phyloP scores from a whole-genome alignment of 352 stramenopile genomes.

The Globisporangium yorkense region DNA sequence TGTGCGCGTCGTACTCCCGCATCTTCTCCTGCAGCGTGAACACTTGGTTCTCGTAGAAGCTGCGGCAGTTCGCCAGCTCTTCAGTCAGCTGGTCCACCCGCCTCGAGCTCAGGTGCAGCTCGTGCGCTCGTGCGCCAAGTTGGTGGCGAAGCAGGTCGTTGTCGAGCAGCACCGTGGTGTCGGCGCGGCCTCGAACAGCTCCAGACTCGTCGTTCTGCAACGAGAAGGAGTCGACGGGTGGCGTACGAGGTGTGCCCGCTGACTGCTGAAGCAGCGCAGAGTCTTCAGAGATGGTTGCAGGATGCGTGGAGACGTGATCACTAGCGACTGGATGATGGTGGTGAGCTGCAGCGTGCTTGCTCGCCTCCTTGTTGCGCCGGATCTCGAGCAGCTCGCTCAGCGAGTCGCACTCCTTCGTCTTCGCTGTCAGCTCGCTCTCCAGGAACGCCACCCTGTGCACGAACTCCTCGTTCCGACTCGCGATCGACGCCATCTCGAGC shows the following conservation, averaged over 20 bases:
- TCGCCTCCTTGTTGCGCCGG: constrained; percentile 7
- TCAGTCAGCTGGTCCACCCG: constrained; percentile 41
- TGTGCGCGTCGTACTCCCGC: constrained; percentile 39
- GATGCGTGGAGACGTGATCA: background rate
- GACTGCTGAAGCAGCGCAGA: background rate
- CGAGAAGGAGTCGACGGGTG: background rate
- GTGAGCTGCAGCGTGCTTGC: too few species aligned
- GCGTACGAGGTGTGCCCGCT: background rate
- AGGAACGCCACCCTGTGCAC: constrained; percentile 40
- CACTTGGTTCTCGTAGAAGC: constrained; percentile 52
- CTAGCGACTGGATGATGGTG: background rate
- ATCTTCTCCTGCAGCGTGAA: constrained; percentile 35
- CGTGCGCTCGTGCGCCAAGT: constrained; percentile 36
- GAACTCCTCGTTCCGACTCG: constrained; percentile 46
- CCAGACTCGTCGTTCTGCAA: background rate
- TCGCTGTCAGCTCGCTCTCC: constrained; percentile 43
- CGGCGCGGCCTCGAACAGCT: background rate
- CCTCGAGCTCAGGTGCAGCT: constrained; percentile 33
- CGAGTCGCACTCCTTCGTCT: constrained; percentile 41
- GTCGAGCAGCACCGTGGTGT: constrained; percentile 21
- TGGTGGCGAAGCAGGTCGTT: constrained; percentile 58
- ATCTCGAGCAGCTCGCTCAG: constrained; percentile 30
- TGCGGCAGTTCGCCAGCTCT: constrained; percentile 42
- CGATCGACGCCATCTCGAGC: constrained; percentile 27
- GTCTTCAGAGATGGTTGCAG: constrained; percentile 8